Evolutionary conservation across 768 basidiomycete genomes (phyloP).

Genomic region (Gelatoporia subvermispora): DNA sequence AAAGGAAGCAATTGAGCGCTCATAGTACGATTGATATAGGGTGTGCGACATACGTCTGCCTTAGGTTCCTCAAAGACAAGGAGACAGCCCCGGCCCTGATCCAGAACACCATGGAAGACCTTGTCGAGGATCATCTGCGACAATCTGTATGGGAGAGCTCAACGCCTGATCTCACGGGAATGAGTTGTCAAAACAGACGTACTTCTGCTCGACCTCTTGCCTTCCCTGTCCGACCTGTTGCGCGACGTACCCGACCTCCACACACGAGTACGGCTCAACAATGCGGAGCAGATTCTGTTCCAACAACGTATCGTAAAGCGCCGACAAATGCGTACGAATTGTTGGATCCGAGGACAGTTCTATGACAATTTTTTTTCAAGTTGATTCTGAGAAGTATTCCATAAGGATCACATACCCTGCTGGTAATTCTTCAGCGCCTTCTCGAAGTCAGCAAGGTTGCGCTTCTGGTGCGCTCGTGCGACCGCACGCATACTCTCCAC

Average conservation of each 20-base stretch:
- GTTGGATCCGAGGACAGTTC: conserved; percentile 95
- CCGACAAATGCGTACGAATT: conserved; percentile 90
- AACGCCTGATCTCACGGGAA: background rate
- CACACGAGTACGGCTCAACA: conserved; percentile 91
- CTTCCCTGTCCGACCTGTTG: conserved; percentile 80
- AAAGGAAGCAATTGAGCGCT: background rate
- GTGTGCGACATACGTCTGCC: conserved; percentile 79
- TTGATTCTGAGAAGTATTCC: background rate
- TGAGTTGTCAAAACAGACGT: conserved; percentile 25
- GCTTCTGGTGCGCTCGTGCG: conserved; percentile 88
- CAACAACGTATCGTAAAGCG: conserved; percentile 91
- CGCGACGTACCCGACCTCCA: conserved; percentile 89
- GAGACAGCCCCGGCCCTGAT: conserved; percentile 89
- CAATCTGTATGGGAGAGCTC: conserved; percentile 44
- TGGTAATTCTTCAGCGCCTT: conserved; percentile 82
- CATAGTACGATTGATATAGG: background rate
- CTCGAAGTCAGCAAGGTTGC: conserved; percentile 88
- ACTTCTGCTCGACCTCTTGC: conserved; percentile 91
- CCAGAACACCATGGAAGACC: conserved; percentile 90
- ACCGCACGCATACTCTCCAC: conserved; percentile 96
- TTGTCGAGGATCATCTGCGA: conserved; percentile 99
- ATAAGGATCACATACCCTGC: conserved; percentile 43
- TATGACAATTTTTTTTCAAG: conserved; percentile 24
- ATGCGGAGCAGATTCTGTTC: conserved; percentile 94
- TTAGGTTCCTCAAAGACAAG: conserved; percentile 87